phyloP scores from a whole-genome alignment of 106 monocot species.

The Amphibolis antarctica region DNA sequence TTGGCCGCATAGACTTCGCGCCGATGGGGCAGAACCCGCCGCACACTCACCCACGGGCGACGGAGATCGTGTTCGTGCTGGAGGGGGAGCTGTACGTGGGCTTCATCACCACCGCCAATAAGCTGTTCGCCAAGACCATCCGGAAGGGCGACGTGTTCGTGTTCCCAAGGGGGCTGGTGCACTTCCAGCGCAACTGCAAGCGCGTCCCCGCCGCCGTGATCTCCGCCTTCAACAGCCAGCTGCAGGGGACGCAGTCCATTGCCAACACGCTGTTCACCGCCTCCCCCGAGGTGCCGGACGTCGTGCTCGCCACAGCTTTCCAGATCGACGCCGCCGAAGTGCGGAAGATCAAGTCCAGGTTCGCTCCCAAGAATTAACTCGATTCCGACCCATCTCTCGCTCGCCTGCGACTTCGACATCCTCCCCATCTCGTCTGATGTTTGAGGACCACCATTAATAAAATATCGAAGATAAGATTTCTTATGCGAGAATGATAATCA shows the following conservation, averaged over 20 bases:
- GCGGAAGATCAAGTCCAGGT: neutral
- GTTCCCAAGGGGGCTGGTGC: slow-evolving; percentile 15
- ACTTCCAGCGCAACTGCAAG: slow-evolving; percentile 24
- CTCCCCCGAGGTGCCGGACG: slow-evolving; percentile 7
- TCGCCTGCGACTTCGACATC: too few species aligned
- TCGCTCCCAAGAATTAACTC: slow-evolving; percentile 15
- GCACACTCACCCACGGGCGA: slow-evolving; percentile 26
- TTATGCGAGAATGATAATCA: too few species aligned
- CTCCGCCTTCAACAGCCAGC: slow-evolving; percentile 27
- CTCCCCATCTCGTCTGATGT: too few species aligned
- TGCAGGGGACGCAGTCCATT: slow-evolving; percentile 18
- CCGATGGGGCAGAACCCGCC: slow-evolving; percentile 36
- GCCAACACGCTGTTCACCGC: slow-evolving; percentile 9
- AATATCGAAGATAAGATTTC: too few species aligned
- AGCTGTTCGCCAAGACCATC: slow-evolving; percentile 7
- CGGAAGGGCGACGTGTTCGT: slow-evolving; percentile 21
- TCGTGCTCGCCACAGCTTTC: slow-evolving; percentile 10
- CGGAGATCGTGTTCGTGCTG: slow-evolving; percentile 21
- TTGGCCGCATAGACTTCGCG: slow-evolving; percentile 46
- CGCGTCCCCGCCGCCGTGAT: slow-evolving; percentile 10
- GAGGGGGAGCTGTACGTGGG: slow-evolving; percentile 14
- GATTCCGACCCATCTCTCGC: too few species aligned
- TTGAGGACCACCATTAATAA: too few species aligned
- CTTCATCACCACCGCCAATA: slow-evolving; percentile 18
- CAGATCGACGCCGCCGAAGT: neutral